Evolutionary conservation across 371 early-diverging fungal species (phyloP).

Genomic region (Actinomucor elegans): DNA sequence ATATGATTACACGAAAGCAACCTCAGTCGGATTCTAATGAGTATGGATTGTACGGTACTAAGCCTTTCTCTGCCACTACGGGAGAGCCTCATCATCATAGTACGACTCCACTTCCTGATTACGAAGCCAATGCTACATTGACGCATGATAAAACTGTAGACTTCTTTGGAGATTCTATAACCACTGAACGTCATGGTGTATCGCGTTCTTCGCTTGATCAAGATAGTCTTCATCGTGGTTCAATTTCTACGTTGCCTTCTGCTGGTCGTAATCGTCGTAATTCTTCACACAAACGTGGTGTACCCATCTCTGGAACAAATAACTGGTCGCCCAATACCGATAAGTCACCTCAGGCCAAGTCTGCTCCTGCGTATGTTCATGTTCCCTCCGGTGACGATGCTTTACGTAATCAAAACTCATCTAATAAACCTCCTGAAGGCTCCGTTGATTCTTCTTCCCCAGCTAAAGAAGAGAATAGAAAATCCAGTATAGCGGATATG

Average conservation of each 20-base stretch:
- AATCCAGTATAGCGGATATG: background rate
- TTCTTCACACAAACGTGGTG: background rate
- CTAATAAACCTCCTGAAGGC: too few relatives aligned
- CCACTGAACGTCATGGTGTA: background rate
- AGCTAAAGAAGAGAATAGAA: too few relatives aligned
- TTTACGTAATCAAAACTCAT: background rate
- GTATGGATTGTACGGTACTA: background rate
- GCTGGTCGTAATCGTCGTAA: conserved; percentile 5
- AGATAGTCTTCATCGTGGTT: conserved; percentile 16
- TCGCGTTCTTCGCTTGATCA: conserved; percentile 20
- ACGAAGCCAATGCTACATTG: background rate
- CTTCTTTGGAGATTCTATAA: conserved; percentile 23
- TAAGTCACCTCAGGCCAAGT: background rate
- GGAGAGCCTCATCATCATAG: too few relatives aligned
- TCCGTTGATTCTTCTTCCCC: background rate
- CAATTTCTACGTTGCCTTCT: conserved; percentile 13
- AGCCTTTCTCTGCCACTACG: background rate
- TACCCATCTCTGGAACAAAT: background rate
- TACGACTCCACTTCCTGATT: background rate
- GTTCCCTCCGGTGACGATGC: conserved; percentile 2
- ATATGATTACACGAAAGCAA: conserved; percentile 8
- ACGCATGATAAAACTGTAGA: conserved; percentile 8
- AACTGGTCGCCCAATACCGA: background rate
- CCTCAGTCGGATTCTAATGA: background rate
- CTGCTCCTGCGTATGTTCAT: background rate